phyloP scores from a whole-genome alignment of 202 grass and related monocot genomes.

The Hordeum pubiflorum region DNA sequence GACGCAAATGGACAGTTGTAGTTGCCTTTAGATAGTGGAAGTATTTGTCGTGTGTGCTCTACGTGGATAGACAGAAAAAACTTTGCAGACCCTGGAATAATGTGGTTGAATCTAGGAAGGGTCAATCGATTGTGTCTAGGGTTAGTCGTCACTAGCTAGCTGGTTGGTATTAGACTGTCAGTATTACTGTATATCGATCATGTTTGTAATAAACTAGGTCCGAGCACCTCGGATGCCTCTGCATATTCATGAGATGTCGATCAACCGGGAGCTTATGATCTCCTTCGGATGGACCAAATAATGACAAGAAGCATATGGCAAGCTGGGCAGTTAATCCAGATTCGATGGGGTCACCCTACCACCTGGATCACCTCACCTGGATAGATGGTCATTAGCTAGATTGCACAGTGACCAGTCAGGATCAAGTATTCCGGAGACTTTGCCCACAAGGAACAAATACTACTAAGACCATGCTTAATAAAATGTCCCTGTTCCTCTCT shows the following conservation, averaged over 20 bases:
- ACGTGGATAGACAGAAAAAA: no score
- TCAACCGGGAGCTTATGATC: background rate
- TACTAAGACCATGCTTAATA: background rate
- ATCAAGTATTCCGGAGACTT: background rate
- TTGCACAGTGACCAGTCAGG: slow-evolving; percentile 9
- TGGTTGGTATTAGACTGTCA: background rate
- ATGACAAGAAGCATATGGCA: slow-evolving; percentile 2
- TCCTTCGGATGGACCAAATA: background rate
- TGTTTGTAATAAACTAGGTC: background rate
- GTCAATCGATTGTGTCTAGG: background rate
- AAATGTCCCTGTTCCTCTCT: background rate
- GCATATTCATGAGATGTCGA: background rate
- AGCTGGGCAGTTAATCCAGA: background rate
- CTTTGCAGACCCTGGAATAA: no score
- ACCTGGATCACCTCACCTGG: background rate
- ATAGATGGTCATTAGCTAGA: slow-evolving; percentile 2
- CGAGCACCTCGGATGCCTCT: slow-evolving; percentile 1
- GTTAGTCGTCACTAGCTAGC: background rate
- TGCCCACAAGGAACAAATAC: background rate
- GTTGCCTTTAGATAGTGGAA: no score
- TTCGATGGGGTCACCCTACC: slow-evolving; percentile 20
- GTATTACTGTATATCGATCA: background rate
- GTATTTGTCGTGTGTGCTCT: no score
- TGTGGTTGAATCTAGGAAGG: background rate
- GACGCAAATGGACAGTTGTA: no score